Base-by-base conservation (phyloP, 768 basidiomycete species). In the Xanthoconium stramineum region DNA sequence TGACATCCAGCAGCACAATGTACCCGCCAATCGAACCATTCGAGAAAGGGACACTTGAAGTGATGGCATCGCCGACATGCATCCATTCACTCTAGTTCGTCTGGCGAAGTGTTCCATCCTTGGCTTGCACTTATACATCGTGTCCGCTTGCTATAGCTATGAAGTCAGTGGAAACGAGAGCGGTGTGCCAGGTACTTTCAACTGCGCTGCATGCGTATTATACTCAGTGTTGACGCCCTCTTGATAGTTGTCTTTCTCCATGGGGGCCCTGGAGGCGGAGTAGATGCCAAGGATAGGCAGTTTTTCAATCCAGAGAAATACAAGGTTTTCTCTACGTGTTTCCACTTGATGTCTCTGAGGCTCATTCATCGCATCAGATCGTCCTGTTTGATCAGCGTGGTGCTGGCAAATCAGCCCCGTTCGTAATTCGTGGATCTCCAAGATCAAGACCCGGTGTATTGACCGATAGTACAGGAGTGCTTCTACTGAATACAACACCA, bases 321-420 rank as follows among this genome's bases (percentile, higher is more conserved):
- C 78, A 91, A 89, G 76, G 90, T 85, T 44, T 24, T 40, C 62
- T 60, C 30, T 38, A 12, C 19, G 43, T 20, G 29, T 45, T 13
- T 42, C 52, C 10, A 36, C 29, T 33, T 39, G 6, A 6, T 24
- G 19, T 40, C 39, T 49, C 57, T 15, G 4, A 59, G 24, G 24
- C 24, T 55, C 24, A 59, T 28, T 40, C 28, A 10, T 43, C 38
- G 51, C 14, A 32, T 39, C 53, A 91, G 88, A 91, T 95, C 64
- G 72, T 96, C 58, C 79, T 96, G 24, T 84, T 94, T 61, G 94
- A 97, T 72, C 95, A 98, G 71, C 80, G 95, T 57, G 95, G 95
- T 15, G 70, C 89, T 15, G 95, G 95, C 19, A 88, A 91, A 64
- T 92, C 90, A 17, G 90, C 80, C 0, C 94, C 94, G 84, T 91